Conservation (phyloP, 805 yeast genomes). For the Suhomyces canberraensis region DNA sequence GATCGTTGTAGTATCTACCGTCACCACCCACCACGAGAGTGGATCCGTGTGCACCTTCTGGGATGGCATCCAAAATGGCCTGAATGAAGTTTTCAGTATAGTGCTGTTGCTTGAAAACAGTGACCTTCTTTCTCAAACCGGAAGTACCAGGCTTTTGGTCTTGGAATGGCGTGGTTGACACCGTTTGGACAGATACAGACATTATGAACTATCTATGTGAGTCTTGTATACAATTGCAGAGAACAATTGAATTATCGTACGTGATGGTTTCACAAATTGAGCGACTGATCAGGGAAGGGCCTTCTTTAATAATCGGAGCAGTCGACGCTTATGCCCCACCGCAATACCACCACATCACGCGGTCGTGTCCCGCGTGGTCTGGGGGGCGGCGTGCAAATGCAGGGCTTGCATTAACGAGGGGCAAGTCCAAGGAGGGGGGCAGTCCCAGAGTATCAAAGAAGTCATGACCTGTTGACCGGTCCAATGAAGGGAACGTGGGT, state of each 20-base stretch:
- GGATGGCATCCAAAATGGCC: constrained; percentile 78
- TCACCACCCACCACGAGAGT: constrained; percentile 94
- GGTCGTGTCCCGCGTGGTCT: background rate
- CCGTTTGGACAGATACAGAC: constrained; percentile 10
- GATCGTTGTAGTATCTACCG: constrained; percentile 87
- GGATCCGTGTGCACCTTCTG: constrained; percentile 77
- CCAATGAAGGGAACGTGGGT: too few relatives aligned
- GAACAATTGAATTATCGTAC: too few relatives aligned
- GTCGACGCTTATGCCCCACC: background rate
- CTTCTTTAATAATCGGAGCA: background rate
- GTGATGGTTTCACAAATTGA: too few relatives aligned
- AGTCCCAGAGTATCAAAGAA: too few relatives aligned
- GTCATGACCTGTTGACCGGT: too few relatives aligned
- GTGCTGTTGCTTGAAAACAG: constrained; percentile 71
- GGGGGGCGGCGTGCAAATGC: too few relatives aligned
- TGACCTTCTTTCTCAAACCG: constrained; percentile 89
- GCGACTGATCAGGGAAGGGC: too few relatives aligned
- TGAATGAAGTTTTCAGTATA: constrained; percentile 95
- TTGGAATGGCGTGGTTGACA: constrained; percentile 68
- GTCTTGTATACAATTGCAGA: too few relatives aligned
- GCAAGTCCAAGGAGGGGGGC: too few relatives aligned
- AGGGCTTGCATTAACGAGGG: too few relatives aligned
- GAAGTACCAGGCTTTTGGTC: constrained; percentile 99
- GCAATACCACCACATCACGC: background rate
- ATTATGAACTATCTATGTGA: background rate